Conservation (phyloP, 345 rosid genomes). For the Eucalyptus polyanthemos region DNA sequence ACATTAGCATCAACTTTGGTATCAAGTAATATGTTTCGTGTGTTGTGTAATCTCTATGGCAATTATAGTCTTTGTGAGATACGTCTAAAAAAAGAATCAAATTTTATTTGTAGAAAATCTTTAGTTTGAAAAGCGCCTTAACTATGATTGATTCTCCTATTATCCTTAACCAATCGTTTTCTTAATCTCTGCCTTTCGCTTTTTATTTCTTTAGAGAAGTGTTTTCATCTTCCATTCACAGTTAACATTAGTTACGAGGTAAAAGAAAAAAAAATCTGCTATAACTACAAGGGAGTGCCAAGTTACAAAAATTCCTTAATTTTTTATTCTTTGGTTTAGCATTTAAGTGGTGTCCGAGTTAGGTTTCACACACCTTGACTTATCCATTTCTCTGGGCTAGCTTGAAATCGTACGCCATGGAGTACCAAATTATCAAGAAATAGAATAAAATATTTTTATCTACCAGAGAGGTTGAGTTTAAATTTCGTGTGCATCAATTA, state of each 20-base stretch:
- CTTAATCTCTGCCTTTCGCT: not conserved
- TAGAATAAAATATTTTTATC: not conserved
- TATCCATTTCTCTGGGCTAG: not conserved
- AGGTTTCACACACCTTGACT: not conserved
- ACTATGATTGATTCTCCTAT: not conserved
- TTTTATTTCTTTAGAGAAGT: not conserved
- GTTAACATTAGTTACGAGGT: no score
- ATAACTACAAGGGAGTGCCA: not conserved
- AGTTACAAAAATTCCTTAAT: not conserved
- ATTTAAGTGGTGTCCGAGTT: not conserved
- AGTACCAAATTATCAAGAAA: not conserved
- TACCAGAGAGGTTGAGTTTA: not conserved
- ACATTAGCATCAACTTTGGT: not conserved
- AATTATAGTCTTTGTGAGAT: not conserved
- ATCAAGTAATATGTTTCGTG: not conserved
- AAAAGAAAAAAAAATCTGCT: not conserved
- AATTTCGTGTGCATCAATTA: not conserved
- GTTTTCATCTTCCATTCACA: not conserved
- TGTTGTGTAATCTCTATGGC: not conserved
- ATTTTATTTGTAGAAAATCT: not conserved
- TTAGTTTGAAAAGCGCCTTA: not conserved
- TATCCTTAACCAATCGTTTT: not conserved
- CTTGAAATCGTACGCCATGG: not conserved
- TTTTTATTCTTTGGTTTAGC: not conserved
- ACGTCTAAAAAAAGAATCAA: not conserved